Evolutionary conservation across 192 early-diverging fungal species (phyloP).

Genomic region (Allomyces arbusculus): DNA sequence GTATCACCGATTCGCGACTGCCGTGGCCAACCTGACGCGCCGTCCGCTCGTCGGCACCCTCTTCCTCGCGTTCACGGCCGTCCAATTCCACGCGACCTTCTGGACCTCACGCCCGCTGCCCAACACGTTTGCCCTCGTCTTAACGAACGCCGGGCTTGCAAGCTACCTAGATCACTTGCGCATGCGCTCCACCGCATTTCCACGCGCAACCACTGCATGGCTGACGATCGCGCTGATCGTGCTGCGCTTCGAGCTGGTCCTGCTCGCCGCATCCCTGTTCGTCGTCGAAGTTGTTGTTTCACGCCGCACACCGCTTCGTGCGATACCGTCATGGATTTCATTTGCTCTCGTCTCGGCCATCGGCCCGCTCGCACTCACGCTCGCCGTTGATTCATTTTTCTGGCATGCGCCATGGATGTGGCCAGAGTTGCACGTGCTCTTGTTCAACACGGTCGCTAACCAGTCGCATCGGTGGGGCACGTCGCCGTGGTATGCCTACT

Average conservation of each 20-base stretch:
- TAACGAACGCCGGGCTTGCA: conserved; percentile 28
- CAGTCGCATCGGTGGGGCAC: conserved; percentile 32
- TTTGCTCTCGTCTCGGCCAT: conserved; percentile 6
- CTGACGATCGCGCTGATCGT: conserved; percentile 22
- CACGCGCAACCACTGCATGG: conserved; percentile 6
- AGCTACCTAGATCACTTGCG: conserved; percentile 14
- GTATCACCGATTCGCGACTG: no score
- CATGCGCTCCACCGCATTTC: not conserved
- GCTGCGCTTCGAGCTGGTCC: conserved; percentile 35
- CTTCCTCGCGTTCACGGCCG: conserved; percentile 27
- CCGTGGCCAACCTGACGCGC: no score
- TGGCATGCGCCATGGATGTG: conserved; percentile 34
- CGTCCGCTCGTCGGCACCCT: not conserved
- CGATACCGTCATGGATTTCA: conserved; percentile 1
- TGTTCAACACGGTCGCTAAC: conserved; percentile 38
- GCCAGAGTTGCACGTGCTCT: conserved; percentile 41
- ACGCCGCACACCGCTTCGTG: conserved; percentile 5
- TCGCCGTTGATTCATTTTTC: conserved; percentile 38
- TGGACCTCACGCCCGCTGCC: conserved; percentile 74
- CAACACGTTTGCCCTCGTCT: conserved; percentile 62
- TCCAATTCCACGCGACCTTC: conserved; percentile 77
- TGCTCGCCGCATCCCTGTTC: conserved; percentile 26
- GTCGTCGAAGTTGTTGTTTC: conserved; percentile 1
- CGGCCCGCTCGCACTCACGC: conserved; percentile 10
- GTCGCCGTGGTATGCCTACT: conserved; percentile 51